A percentile compares a stretch with the other conserved stretches of the same genome.
Evolutionary conservation across 1,284 basidiomycete species (phyloP).

Genomic region (Sanghuangporus weigelae): DNA sequence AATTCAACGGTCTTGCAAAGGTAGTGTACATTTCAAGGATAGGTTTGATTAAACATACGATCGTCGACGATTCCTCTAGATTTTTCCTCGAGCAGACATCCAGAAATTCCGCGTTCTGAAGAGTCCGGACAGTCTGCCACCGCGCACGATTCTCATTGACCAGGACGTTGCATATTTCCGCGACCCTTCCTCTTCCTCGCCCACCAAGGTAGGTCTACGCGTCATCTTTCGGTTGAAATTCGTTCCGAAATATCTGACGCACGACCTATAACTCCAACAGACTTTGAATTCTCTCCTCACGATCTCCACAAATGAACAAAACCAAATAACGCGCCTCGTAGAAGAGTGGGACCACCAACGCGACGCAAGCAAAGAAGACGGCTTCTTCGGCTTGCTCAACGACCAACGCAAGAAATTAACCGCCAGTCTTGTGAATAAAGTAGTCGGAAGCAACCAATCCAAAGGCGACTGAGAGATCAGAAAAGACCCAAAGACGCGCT

Average conservation of each 20-base stretch:
- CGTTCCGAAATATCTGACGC: background rate
- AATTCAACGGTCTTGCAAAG: constrained; percentile 45
- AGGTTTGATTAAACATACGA: background rate
- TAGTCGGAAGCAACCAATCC: constrained; percentile 25
- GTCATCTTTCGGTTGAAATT: background rate
- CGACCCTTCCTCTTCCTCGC: constrained; percentile 32
- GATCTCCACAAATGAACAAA: constrained; percentile 34
- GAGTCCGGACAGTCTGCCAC: constrained; percentile 35
- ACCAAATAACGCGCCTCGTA: constrained; percentile 37
- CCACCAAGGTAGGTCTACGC: constrained; percentile 34
- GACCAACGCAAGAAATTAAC: constrained; percentile 43
- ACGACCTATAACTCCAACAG: constrained; percentile 20
- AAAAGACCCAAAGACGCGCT: background rate
- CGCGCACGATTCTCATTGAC: constrained; percentile 40
- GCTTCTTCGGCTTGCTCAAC: constrained; percentile 42
- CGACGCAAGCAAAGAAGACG: constrained; percentile 37
- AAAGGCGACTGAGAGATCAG: background rate
- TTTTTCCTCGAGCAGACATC: constrained; percentile 41
- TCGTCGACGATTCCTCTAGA: constrained; percentile 22
- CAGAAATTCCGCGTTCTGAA: constrained; percentile 39
- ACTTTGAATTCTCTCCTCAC: constrained; percentile 44
- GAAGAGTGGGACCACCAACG: constrained; percentile 47
- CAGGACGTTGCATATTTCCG: constrained; percentile 45
- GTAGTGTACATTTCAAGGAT: constrained; percentile 21
- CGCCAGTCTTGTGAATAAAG: constrained; percentile 32